Evolutionary conservation across 768 basidiomycete species (phyloP).

Genomic region (Chalciporus chontae): DNA sequence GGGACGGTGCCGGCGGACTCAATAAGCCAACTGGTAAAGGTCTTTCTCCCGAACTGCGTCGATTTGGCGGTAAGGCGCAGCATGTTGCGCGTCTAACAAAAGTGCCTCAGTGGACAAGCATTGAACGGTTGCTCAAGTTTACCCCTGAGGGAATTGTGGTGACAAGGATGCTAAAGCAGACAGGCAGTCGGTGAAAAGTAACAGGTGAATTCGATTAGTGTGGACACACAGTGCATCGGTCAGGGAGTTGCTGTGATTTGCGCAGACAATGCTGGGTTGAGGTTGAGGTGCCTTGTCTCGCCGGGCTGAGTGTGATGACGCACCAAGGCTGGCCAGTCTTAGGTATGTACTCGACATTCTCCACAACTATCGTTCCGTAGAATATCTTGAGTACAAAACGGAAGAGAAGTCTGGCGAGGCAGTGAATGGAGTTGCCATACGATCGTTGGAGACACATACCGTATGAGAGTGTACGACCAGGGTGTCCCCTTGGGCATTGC

Average conservation of each 20-base stretch:
- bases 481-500: slow-evolving; percentile 41
- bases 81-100: slow-evolving; percentile 64
- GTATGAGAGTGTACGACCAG: slow-evolving; percentile 67
- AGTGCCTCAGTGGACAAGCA: slow-evolving; percentile 4
- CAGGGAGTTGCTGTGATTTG: slow-evolving; percentile 84
- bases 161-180: slow-evolving; percentile 54
- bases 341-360: slow-evolving; percentile 71
- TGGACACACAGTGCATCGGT: slow-evolving; percentile 77
- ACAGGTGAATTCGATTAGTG: not conserved
- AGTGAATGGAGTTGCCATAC: slow-evolving; percentile 1
- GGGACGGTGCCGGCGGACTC: slow-evolving; percentile 87
- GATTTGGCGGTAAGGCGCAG: slow-evolving; percentile 85
- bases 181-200: not conserved
- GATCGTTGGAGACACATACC: slow-evolving; percentile 37
- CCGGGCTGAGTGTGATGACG: slow-evolving; percentile 9
- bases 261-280: slow-evolving; percentile 64
- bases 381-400: slow-evolving; percentile 87
- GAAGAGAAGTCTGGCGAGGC: slow-evolving; percentile 53
- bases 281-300: not conserved
- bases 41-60: slow-evolving; percentile 77
- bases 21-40: slow-evolving; percentile 89
- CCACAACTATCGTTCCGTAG: slow-evolving; percentile 85
- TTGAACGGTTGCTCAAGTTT: slow-evolving; percentile 14
- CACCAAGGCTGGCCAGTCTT: slow-evolving; percentile 73
- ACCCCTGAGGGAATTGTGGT: slow-evolving; percentile 71